A percentile compares a stretch with the other conserved stretches of the same genome.
Evolutionary conservation across 768 basidiomycete species (phyloP).

Genomic region (Suillus paluster): DNA sequence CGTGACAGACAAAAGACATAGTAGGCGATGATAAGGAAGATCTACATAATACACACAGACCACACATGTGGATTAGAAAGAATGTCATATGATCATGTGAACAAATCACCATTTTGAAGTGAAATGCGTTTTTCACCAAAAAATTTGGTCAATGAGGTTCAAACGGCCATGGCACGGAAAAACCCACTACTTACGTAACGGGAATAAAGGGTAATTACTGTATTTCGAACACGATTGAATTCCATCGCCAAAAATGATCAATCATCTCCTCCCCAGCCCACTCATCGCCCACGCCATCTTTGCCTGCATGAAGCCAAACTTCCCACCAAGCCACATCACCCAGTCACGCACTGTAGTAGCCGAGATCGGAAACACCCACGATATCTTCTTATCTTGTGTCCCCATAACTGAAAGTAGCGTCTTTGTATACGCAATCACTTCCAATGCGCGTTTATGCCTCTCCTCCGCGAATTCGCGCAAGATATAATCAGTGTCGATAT

Average conservation of each 20-base stretch:
- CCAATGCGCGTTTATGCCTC: slow-evolving; percentile 40
- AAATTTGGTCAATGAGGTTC: too few relatives aligned
- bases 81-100: too few relatives aligned
- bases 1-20: too few relatives aligned
- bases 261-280: slow-evolving; percentile 9
- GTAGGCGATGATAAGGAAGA: too few relatives aligned
- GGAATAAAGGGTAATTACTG: too few relatives aligned
- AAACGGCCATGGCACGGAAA: too few relatives aligned
- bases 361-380: slow-evolving; percentile 9
- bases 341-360: slow-evolving; percentile 6
- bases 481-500: slow-evolving; percentile 24
- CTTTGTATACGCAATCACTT: slow-evolving; percentile 45
- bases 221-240: neutral
- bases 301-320: slow-evolving; percentile 1
- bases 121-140: too few relatives aligned
- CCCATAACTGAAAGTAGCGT: slow-evolving; percentile 25
- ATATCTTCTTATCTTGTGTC: neutral
- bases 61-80: too few relatives aligned
- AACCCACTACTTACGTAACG: too few relatives aligned
- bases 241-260: neutral
- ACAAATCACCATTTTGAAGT: too few relatives aligned
- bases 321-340: slow-evolving; percentile 7
- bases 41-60: too few relatives aligned
- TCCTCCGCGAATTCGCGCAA: slow-evolving; percentile 28
- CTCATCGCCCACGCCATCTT: slow-evolving; percentile 7